Percentiles rank a stretch among this genome's conserved stretches.
Evolutionary conservation across 1,139 yeast genomes (phyloP).

Genomic region (Sugiyamaella castrensis): DNA sequence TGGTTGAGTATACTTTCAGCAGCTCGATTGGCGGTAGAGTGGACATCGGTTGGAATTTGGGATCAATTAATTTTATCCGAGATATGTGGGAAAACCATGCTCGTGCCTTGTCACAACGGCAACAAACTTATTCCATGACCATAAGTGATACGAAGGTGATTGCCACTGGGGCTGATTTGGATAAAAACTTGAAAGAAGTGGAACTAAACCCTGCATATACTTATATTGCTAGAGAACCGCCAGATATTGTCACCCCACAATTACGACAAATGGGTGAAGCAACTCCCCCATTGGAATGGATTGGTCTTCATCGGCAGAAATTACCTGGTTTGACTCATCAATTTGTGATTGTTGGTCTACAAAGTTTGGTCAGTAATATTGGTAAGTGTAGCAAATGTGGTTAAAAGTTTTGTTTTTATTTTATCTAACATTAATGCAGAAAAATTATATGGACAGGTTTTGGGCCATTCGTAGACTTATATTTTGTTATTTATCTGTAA

Average conservation of each 20-base stretch:
- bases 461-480: conserved; percentile 8
- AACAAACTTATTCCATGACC: conserved; percentile 36
- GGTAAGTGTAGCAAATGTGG: conserved; percentile 34
- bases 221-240: conserved; percentile 68
- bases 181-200: conserved; percentile 61
- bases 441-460: conserved; percentile 10
- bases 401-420: conserved; percentile 37
- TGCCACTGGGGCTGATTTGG: conserved; percentile 38
- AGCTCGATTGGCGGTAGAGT: conserved; percentile 86
- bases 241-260: conserved; percentile 84
- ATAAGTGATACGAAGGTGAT: conserved; percentile 32
- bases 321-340: conserved; percentile 88
- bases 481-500: background rate
- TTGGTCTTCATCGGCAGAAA: conserved; percentile 82
- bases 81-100: conserved; percentile 88
- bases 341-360: conserved; percentile 67
- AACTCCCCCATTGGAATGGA: conserved; percentile 97
- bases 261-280: conserved; percentile 91
- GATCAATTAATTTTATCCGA: conserved; percentile 84
- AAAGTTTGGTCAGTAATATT: conserved; percentile 53
- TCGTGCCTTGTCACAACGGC: conserved; percentile 50
- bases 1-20: conserved; percentile 62
- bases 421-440: conserved; percentile 6
- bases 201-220: conserved; percentile 53
- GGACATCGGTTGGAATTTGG: conserved; percentile 89